Evolutionary conservation across 192 early-diverging fungal genomes (phyloP).

Genomic region (Paraglomus occultum): DNA sequence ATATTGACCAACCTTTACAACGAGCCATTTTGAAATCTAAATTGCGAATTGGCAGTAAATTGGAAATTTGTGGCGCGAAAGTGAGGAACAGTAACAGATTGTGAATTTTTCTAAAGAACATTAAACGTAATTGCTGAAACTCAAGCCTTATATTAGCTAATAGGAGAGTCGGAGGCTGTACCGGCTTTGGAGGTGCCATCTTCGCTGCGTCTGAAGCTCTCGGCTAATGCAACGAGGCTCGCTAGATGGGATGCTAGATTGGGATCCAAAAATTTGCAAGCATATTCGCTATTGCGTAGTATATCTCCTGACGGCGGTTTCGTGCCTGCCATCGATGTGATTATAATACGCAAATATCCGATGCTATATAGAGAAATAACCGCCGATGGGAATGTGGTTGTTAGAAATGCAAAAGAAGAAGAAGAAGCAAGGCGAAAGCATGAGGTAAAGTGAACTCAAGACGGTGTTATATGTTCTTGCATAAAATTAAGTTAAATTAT

Average conservation of each 20-base stretch:
- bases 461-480: no score
- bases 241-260: slow-evolving; percentile 59
- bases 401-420: slow-evolving; percentile 50
- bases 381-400: slow-evolving; percentile 36
- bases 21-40: slow-evolving; percentile 34
- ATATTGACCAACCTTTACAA: slow-evolving; percentile 47
- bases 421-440: slow-evolving; percentile 34
- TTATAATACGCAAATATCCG: slow-evolving; percentile 53
- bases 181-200: slow-evolving; percentile 45
- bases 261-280: slow-evolving; percentile 37
- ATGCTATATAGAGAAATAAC: slow-evolving; percentile 47
- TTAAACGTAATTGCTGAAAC: slow-evolving; percentile 14
- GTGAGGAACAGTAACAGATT: slow-evolving; percentile 25
- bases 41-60: slow-evolving; percentile 56
- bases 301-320: slow-evolving; percentile 51
- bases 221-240: slow-evolving; percentile 51
- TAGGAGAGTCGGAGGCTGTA: slow-evolving; percentile 27
- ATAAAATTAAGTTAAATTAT: slow-evolving; percentile 27
- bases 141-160: slow-evolving; percentile 29
- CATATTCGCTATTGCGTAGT: slow-evolving; percentile 34
- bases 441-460: slow-evolving; percentile 34
- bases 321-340: slow-evolving; percentile 55
- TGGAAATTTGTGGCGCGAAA: slow-evolving; percentile 60
- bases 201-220: slow-evolving; percentile 37
- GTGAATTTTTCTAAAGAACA: slow-evolving; percentile 11